Evolutionary conservation across 768 basidiomycete species (phyloP).

Genomic region (Heimioporus sp.): DNA sequence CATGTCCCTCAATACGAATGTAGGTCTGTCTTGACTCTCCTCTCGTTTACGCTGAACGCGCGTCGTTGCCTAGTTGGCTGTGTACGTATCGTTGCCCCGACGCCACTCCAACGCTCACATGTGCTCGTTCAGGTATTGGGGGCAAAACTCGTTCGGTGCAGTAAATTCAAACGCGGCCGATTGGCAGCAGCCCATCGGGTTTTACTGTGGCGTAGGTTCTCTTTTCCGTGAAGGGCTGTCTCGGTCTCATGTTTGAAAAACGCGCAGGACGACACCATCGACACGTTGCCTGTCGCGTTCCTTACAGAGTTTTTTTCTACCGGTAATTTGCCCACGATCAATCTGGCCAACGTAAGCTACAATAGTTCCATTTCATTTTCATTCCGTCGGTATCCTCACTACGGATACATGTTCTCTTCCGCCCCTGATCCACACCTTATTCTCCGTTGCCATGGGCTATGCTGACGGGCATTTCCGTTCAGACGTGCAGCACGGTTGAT

Average conservation of each 20-base stretch:
- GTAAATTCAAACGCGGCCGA: slow-evolving; percentile 20
- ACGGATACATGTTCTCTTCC: neutral
- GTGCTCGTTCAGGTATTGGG: slow-evolving; percentile 28
- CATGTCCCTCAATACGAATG: slow-evolving; percentile 25
- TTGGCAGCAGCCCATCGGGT: slow-evolving; percentile 32
- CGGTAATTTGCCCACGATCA: slow-evolving; percentile 55
- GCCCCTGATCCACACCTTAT: neutral
- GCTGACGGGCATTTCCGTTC: slow-evolving; percentile 30
- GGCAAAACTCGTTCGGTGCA: slow-evolving; percentile 37
- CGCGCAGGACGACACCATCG: slow-evolving; percentile 50
- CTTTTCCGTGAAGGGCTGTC: neutral
- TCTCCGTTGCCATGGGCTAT: neutral
- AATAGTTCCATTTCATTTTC: neutral
- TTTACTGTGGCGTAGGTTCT: slow-evolving; percentile 28
- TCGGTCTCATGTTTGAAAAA: neutral
- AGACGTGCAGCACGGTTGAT: slow-evolving; percentile 63
- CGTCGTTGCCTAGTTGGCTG: slow-evolving; percentile 18
- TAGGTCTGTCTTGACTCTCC: slow-evolving; percentile 6
- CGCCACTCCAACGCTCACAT: neutral
- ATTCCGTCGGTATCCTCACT: neutral
- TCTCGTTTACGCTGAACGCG: neutral
- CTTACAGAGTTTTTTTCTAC: slow-evolving; percentile 57
- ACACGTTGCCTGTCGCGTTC: slow-evolving; percentile 63
- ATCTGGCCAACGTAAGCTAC: slow-evolving; percentile 54
- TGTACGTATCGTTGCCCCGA: slow-evolving; percentile 11